Evolutionary conservation across 2,329 filamentous ascomycete species (phyloP), one percentile per base, ranked within the genome.

Genomic region (Pseudocercospora macadamiae): DNA sequence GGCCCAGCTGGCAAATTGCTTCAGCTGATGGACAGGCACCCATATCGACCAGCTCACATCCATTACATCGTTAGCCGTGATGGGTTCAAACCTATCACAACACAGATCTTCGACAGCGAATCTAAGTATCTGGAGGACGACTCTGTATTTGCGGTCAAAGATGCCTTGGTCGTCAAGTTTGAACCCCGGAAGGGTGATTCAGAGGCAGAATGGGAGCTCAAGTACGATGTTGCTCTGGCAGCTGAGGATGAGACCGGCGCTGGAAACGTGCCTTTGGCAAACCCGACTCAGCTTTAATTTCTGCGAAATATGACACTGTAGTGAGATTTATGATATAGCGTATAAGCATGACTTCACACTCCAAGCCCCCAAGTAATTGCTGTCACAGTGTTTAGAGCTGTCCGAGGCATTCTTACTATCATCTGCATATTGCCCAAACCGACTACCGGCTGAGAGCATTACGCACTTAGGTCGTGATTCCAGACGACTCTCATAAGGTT

Each of bases 81-180:
- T 83, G 82, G 82, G 4, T 86, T 87, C 77, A 88, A 85, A 68
- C 79, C 86, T 0, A 81, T 95, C 48, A 88, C 87, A 0, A 91
- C 89, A 1, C 23, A 49, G 44, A 55, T 25, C 85, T 49, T 91
- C 70, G 89, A 91, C 71, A 55, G 59, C 18, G 59, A 59, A 30
- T 62, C 60, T 1, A 61, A 62, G 18, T 64, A 64, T 19, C 26
- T 64, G 16, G 60, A 62, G 14, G 48, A 64, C 26, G 62, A 64
- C 21, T 62, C 59, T 9, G 60, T 62, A 3, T 60, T 62, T 23
- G 47, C 49, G 1, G 53, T 54, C 30, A 86, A 86, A 69, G 81
- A 85, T 59, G 80, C 78, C 9, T 67, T 86, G 51, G 66, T 84
- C 32, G 82, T 85, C 5, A 82, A 85, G 49, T 86, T 85, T 65